phyloP scores from a whole-genome alignment of 495 filamentous ascomycete genomes.

The Rostrohypoxylon terebratum region DNA sequence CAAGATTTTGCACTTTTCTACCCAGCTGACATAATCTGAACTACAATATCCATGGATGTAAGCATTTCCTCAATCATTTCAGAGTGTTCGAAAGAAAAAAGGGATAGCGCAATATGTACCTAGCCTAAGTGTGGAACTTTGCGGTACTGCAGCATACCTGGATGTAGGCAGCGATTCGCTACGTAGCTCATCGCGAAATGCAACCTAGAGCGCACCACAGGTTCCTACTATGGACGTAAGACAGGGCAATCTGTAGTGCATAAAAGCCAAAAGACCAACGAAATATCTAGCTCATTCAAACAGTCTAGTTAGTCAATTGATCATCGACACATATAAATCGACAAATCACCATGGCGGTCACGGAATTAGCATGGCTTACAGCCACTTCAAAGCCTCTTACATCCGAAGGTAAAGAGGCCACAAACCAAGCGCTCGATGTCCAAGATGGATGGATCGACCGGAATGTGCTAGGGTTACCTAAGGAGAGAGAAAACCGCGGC shows the following conservation, averaged over 20 bases:
- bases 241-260: neutral
- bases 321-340: neutral
- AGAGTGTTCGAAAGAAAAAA: neutral
- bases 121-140: neutral
- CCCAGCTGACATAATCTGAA: neutral
- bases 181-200: neutral
- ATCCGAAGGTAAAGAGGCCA: conserved; percentile 42
- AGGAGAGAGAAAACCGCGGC: conserved; percentile 40
- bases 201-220: neutral
- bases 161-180: conserved; percentile 9
- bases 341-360: conserved; percentile 60
- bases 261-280: neutral
- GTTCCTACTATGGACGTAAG: neutral
- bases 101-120: neutral
- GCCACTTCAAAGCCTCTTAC: conserved; percentile 44
- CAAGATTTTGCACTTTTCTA: neutral
- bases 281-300: neutral
- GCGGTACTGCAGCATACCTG: neutral
- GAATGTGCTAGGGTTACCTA: conserved; percentile 44
- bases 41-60: neutral
- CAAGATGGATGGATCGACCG: conserved; percentile 56
- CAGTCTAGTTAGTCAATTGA: neutral
- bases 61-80: neutral
- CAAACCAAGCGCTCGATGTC: conserved; percentile 42
- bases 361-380: conserved; percentile 64